These are phyloP conservation scores for Glonium stellatum DNA, from an alignment of 495 filamentous ascomycete species.

Conservation along the genomic window DNA sequence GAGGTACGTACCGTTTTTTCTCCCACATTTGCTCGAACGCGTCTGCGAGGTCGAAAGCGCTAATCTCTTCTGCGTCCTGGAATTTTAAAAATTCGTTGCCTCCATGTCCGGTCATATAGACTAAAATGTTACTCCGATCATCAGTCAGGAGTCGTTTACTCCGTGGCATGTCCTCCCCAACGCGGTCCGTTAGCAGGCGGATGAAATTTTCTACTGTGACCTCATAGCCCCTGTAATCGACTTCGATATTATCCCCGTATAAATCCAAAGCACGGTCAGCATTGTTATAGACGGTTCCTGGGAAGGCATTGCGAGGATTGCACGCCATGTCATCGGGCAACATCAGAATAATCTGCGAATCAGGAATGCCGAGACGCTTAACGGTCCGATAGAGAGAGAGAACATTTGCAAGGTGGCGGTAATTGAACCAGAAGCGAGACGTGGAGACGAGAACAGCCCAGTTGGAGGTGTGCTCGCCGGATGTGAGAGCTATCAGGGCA, in stretches of 20 bases:
- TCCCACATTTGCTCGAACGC: conserved; percentile 99
- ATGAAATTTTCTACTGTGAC: conserved; percentile 99
- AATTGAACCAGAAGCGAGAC: conserved; percentile 99
- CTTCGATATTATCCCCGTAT: conserved; percentile 98
- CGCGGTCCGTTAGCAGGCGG: conserved; percentile 83
- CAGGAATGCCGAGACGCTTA: conserved; percentile 94
- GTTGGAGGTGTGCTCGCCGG: conserved; percentile 87
- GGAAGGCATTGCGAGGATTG: conserved; percentile 96
- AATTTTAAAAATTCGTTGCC: conserved; percentile 99
- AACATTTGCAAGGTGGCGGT: conserved; percentile 95
- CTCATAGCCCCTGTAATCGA: conserved; percentile 96
- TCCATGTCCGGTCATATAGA: conserved; percentile 98
- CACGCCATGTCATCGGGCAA: conserved; percentile 99
- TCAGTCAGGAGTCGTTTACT: conserved; percentile 89
- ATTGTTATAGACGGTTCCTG: conserved; percentile 97
- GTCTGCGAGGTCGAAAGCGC: conserved; percentile 90
- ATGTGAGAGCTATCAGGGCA: conserved; percentile 40
- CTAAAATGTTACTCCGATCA: conserved; percentile 88
- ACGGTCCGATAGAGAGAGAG: conserved; percentile 97
- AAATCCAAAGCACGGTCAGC: conserved; percentile 91
- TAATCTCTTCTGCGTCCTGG: conserved; percentile 96
- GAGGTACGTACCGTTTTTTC: conserved; percentile 68
- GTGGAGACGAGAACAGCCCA: conserved; percentile 98
- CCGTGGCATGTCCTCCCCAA: conserved; percentile 85
- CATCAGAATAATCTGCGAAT: conserved; percentile 99